Conservation (phyloP, 2,329 filamentous ascomycete species). For the Colletotrichum sp. region DNA sequence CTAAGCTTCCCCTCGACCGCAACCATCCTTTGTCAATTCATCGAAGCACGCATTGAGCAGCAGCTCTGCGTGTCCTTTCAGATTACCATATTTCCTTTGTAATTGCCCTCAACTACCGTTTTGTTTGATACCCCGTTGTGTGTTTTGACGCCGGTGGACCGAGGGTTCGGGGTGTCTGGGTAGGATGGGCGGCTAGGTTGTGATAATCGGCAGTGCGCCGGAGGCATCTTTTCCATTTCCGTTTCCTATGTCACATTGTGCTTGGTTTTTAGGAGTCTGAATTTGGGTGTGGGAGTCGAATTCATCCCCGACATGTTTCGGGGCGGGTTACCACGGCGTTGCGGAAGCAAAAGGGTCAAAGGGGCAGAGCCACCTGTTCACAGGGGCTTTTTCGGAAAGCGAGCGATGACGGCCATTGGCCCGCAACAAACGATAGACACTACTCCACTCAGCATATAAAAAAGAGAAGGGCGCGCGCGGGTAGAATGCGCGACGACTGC, state of each 20-base stretch:
- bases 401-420: conserved; percentile 19
- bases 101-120: conserved; percentile 25
- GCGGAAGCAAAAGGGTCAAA: conserved; percentile 17
- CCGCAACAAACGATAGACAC: conserved; percentile 16
- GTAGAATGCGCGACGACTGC: conserved; percentile 6
- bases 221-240: background rate
- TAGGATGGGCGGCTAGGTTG: conserved; percentile 17
- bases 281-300: background rate
- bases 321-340: conserved; percentile 10
- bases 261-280: background rate
- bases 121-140: conserved; percentile 34
- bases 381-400: conserved; percentile 11
- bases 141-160: conserved; percentile 17
- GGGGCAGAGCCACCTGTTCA: background rate
- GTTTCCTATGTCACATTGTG: background rate
- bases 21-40: conserved; percentile 17
- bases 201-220: conserved; percentile 8
- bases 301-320: background rate
- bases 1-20: background rate
- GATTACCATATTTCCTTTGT: conserved; percentile 26
- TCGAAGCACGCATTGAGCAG: conserved; percentile 7
- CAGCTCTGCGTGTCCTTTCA: conserved; percentile 3
- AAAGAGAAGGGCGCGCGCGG: conserved; percentile 14
- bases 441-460: conserved; percentile 24
- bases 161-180: conserved; percentile 15